phyloP scores from a whole-genome alignment of 345 rosid species.

The Psidium friedrichsthalianum region DNA sequence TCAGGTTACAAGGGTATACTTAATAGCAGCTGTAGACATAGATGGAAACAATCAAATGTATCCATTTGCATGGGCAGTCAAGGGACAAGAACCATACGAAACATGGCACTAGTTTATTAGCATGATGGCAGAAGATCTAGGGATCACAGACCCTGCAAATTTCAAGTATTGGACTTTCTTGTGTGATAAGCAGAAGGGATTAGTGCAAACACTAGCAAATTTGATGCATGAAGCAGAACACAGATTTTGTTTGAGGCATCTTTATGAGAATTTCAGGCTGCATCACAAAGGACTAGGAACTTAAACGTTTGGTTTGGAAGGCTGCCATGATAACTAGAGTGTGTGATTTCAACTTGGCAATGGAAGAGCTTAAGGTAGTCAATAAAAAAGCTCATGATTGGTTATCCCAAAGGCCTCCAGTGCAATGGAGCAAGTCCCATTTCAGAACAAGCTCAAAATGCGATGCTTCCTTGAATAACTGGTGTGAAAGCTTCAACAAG shows the following conservation, averaged over 20 bases:
- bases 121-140: accelerated
- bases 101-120: not conserved
- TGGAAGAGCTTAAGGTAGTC: not conserved
- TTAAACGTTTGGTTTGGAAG: not conserved
- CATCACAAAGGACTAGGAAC: not conserved
- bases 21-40: accelerated
- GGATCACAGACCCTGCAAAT: not conserved
- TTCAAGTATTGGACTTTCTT: not conserved
- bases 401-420: not conserved
- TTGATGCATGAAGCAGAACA: not conserved
- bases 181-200: not conserved
- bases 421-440: not conserved
- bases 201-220: not conserved
- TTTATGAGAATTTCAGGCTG: not conserved
- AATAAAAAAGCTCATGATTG: not conserved
- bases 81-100: not conserved
- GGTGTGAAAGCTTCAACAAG: not conserved
- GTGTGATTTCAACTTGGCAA: not conserved
- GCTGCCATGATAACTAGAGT: not conserved
- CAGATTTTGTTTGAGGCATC: not conserved
- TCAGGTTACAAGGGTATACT: not conserved
- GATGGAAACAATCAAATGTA: not conserved
- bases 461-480: not conserved
- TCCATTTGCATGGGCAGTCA: not conserved
- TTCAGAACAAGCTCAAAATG: not conserved